A percentile compares a stretch with the other conserved stretches of the same genome.
Evolutionary conservation across 2,329 filamentous ascomycete genomes (phyloP).

Genomic region (Dendryphion nanum): DNA sequence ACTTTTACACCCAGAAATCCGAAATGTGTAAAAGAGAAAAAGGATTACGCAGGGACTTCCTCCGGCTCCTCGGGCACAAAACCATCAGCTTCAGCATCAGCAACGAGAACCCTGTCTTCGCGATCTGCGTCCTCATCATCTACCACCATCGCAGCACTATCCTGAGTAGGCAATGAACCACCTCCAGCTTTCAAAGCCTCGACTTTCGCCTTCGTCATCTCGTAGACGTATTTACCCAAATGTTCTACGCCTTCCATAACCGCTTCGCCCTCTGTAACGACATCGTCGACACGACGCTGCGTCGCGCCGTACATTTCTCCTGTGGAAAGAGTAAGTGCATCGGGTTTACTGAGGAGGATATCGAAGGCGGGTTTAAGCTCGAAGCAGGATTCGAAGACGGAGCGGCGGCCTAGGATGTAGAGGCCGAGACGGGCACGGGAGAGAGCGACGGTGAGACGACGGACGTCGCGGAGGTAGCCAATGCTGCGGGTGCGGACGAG

Average conservation of each 20-base stretch:
- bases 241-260: conserved; percentile 92
- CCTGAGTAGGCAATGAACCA: conserved; percentile 17
- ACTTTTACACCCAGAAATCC: too few species aligned
- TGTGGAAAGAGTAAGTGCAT: conserved; percentile 77
- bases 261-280: conserved; percentile 51
- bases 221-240: conserved; percentile 90
- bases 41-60: neutral
- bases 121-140: conserved; percentile 28
- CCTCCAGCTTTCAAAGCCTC: conserved; percentile 53
- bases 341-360: conserved; percentile 70
- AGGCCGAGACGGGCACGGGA: conserved; percentile 88
- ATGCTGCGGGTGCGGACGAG: conserved; percentile 84
- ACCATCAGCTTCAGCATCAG: conserved; percentile 5
- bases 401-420: conserved; percentile 85
- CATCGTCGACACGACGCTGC: conserved; percentile 50
- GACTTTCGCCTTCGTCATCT: conserved; percentile 81
- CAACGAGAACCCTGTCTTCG: conserved; percentile 29
- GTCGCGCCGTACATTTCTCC: conserved; percentile 79
- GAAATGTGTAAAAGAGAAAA: too few species aligned
- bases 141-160: conserved; percentile 26
- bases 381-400: conserved; percentile 84
- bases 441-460: conserved; percentile 89
- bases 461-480: conserved; percentile 89
- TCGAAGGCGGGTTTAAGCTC: conserved; percentile 88
- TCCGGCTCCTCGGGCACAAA: neutral